Conservation (phyloP, 352 stramenopile genomes). For the Blastocystis sp. region DNA sequence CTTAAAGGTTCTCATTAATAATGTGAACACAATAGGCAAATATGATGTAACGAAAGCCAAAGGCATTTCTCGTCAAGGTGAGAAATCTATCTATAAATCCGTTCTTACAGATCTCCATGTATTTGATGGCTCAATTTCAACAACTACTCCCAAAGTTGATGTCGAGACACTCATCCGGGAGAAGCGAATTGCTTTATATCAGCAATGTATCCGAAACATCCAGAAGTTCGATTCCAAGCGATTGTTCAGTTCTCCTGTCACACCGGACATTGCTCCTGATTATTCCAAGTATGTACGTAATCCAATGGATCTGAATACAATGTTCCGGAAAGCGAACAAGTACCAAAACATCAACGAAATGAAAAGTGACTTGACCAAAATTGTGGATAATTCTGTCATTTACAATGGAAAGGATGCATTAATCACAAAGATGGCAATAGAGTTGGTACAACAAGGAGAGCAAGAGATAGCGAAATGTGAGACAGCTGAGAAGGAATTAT, state of each 20-base stretch:
- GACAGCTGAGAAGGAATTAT: neutral
- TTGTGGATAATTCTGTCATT: neutral
- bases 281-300: neutral
- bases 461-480: neutral
- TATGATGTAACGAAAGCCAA: neutral
- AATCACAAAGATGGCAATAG: neutral
- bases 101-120: neutral
- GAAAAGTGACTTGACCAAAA: neutral
- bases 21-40: neutral
- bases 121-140: neutral
- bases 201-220: neutral
- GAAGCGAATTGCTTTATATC: neutral
- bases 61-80: neutral
- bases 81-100: slow-evolving; percentile 1
- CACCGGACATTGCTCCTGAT: neutral
- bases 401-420: slow-evolving; percentile 25
- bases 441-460: neutral
- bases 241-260: neutral
- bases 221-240: neutral
- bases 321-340: neutral
- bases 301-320: slow-evolving; percentile 44
- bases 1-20: neutral
- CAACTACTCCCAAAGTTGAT: neutral
- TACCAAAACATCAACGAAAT: neutral
- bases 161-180: neutral